Base-by-base conservation (phyloP, 2,329 filamentous ascomycete genomes). In the Trichoderma hamatum region DNA sequence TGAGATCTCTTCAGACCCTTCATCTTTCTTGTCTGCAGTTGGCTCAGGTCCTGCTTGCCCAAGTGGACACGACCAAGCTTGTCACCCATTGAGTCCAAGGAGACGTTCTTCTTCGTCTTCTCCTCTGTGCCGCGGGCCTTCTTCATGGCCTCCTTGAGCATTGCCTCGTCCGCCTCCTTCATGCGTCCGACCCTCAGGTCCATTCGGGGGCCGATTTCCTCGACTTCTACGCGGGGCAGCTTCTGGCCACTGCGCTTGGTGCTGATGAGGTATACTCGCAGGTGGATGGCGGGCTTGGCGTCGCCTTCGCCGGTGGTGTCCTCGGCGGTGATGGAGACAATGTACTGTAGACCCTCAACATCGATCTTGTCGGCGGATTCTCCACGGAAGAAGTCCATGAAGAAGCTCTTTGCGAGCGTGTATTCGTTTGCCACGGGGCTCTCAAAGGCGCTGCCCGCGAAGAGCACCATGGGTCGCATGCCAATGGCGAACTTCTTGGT, bases 11-110 rank as follows among this genome's bases (percentile, higher is more conserved):
- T 99, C 74, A 99, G 81, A 73, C 94, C 96, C 89, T 99, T 99
- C 94, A 99, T 98, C 89, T 99, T 99, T 78, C 96, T 90, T 65
- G 94, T 96, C 85, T 99, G 96, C 80, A 99, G 81, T 75, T 91
- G 88, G 77, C 85, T 86, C 70, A 99, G 86, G 82, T 99, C 94
- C 82, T 97, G 94, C 83, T 91, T 93, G 76, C 92, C 93, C 70
- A 97, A 82, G 80, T 99, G 96, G 72, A 99, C 92, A 74, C 94
- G 90, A 72, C 95, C 96, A 72, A 98, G 86, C 90, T 98, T 98
- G 82, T 99, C 96, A 78, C 96, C 96, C 83, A 99, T 93, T 54
- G 90, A 82, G 79, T 98, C 94, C 69, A 92, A 96, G 67, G 89
- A 88, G 75, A 99, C 91, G 81, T 99, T 99, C 91, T 99, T 99